A percentile compares a stretch with the other conserved stretches of the same genome.
These are phyloP conservation scores for Dendrothele bispora DNA, from an alignment of 768 basidiomycete species.

Conservation along the genomic window DNA sequence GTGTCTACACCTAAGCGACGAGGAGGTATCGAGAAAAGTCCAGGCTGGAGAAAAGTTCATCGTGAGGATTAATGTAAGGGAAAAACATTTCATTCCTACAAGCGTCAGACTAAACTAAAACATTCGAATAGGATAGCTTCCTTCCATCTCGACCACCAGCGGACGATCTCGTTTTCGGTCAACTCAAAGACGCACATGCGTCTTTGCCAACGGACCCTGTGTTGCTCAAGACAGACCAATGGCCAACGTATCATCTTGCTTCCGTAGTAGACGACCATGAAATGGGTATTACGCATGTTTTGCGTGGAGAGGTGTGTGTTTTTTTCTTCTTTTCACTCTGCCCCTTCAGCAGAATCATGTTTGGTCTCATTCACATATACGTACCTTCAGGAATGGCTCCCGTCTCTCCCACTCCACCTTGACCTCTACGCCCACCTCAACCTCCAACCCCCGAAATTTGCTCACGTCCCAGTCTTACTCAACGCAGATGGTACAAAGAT, in stretches of 20 bases:
- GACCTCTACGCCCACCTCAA: slow-evolving; percentile 82
- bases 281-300: slow-evolving; percentile 95
- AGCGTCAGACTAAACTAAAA: not conserved
- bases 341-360: not conserved
- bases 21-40: slow-evolving; percentile 76
- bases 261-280: slow-evolving; percentile 94
- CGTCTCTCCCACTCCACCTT: slow-evolving; percentile 88
- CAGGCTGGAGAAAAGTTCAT: slow-evolving; percentile 76
- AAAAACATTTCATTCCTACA: not conserved
- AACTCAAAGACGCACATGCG: slow-evolving; percentile 69
- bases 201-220: slow-evolving; percentile 89
- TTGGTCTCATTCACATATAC: not conserved
- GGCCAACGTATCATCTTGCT: slow-evolving; percentile 96
- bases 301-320: slow-evolving; percentile 80
- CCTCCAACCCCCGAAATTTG: slow-evolving; percentile 75
- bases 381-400: slow-evolving; percentile 83
- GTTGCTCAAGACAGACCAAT: slow-evolving; percentile 87
- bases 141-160: slow-evolving; percentile 51
- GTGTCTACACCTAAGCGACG: slow-evolving; percentile 83
- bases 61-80: slow-evolving; percentile 82
- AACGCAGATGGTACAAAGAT: slow-evolving; percentile 93
- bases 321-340: not conserved
- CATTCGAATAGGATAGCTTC: slow-evolving; percentile 49
- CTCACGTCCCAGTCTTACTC: slow-evolving; percentile 86
- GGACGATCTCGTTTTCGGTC: slow-evolving; percentile 75